Evolutionary conservation across 352 stramenopile genomes (phyloP).

Genomic region (Globisporangium carolinianum): DNA sequence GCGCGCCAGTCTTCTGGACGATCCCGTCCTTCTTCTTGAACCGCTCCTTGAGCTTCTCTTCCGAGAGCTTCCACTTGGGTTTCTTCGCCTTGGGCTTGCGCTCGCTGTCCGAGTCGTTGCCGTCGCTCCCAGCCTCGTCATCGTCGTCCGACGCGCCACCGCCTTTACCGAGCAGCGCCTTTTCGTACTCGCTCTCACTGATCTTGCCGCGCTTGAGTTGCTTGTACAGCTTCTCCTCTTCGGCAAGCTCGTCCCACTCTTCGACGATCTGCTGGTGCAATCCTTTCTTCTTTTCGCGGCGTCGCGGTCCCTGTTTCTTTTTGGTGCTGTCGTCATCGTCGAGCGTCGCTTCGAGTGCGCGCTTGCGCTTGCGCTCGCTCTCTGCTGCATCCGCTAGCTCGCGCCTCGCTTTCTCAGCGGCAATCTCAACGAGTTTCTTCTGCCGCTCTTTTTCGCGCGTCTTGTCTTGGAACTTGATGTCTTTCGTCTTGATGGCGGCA

Average conservation of each 20-base stretch:
- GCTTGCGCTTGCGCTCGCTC: conserved; percentile 53
- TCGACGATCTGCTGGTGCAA: conserved; percentile 95
- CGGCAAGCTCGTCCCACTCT: conserved; percentile 99
- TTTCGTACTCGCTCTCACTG: conserved; percentile 90
- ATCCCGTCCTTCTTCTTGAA: conserved; percentile 83
- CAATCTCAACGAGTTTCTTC: conserved; percentile 87
- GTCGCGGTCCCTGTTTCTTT: conserved; percentile 57
- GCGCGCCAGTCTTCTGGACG: conserved; percentile 58
- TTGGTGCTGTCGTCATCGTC: conserved; percentile 38
- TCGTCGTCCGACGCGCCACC: conserved; percentile 27
- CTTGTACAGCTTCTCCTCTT: conserved; percentile 96
- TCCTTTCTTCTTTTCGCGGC: conserved; percentile 94
- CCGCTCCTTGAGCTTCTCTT: conserved; percentile 68
- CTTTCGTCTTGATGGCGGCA: conserved; percentile 84
- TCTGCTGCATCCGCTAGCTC: conserved; percentile 44
- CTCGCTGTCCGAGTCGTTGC: conserved; percentile 19
- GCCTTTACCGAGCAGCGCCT: conserved; percentile 54
- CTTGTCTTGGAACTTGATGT: conserved; percentile 96
- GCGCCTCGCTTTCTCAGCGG: conserved; percentile 61
- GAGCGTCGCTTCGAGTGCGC: conserved; percentile 24
- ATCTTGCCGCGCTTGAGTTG: conserved; percentile 98
- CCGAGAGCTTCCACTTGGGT: conserved; percentile 43
- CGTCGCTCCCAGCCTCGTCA: conserved; percentile 22
- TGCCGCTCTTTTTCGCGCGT: conserved; percentile 94
- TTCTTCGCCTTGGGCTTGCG: conserved; percentile 34